These are phyloP conservation scores for Boletus fagicola DNA, from an alignment of 768 basidiomycete genomes.

Conservation along the genomic window DNA sequence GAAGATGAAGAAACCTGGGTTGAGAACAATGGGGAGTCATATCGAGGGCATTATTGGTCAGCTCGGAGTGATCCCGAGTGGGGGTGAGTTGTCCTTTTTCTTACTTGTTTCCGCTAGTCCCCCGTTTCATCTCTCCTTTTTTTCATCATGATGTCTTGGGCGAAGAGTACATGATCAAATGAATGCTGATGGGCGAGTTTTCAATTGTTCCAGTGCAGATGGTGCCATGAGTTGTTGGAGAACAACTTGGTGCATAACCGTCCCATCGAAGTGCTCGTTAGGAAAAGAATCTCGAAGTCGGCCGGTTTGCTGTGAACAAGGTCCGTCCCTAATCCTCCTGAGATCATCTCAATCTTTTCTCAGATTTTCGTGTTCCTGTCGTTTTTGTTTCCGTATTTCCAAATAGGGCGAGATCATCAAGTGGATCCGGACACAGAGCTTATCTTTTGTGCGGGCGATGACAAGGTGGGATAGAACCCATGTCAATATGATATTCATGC, in stretches of 20 bases:
- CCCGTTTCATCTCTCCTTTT: too few species aligned
- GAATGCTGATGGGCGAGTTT: slow-evolving; percentile 3
- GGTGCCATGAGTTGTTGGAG: slow-evolving; percentile 94
- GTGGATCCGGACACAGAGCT: slow-evolving; percentile 90
- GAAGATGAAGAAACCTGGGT: slow-evolving; percentile 52
- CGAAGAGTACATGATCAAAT: neutral
- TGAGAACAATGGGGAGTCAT: slow-evolving; percentile 89
- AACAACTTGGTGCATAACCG: slow-evolving; percentile 90
- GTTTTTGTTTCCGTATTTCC: neutral
- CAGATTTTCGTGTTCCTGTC: neutral
- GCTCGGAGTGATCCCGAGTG: slow-evolving; percentile 94
- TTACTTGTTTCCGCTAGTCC: too few species aligned
- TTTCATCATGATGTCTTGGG: neutral
- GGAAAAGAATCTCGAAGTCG: slow-evolving; percentile 99
- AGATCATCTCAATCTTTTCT: neutral
- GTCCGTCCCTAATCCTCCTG: slow-evolving; percentile 23
- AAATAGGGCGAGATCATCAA: slow-evolving; percentile 91
- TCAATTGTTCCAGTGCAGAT: slow-evolving; percentile 89
- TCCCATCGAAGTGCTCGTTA: slow-evolving; percentile 95
- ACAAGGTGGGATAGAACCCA: slow-evolving; percentile 60
- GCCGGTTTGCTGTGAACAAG: slow-evolving; percentile 95
- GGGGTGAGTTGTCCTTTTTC: slow-evolving; percentile 58
- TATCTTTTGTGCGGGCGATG: slow-evolving; percentile 96
- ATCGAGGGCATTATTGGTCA: slow-evolving; percentile 98
- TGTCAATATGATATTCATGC: neutral